A percentile compares a stretch with the other conserved stretches of the same genome.
These are phyloP conservation scores for Xylaria nigripes DNA, from an alignment of 495 filamentous ascomycete species.

Conservation along the genomic window DNA sequence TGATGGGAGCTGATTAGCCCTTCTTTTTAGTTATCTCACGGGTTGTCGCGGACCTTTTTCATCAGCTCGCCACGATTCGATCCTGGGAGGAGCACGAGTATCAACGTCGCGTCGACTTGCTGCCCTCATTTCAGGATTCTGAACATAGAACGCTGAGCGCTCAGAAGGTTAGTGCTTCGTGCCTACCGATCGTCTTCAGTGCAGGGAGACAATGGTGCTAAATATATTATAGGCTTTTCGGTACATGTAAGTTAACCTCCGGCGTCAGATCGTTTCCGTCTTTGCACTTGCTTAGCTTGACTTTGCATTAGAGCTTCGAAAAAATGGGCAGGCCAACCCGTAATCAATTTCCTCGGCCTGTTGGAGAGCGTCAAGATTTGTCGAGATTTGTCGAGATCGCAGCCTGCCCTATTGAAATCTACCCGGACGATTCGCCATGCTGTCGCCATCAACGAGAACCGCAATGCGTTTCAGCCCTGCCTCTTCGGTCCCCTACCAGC, in stretches of 20 bases:
- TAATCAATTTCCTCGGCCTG: constrained; percentile 8
- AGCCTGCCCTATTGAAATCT: constrained; percentile 6
- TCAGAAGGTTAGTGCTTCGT: not conserved
- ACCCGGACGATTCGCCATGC: constrained; percentile 10
- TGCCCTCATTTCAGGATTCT: constrained; percentile 5
- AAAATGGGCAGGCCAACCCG: constrained; percentile 4
- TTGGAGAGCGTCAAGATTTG: constrained; percentile 2
- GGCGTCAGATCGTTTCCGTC: too few relatives aligned
- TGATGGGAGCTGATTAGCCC: not conserved
- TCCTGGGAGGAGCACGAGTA: constrained; percentile 12
- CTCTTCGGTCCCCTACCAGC: constrained; percentile 11
- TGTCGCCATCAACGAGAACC: constrained; percentile 10
- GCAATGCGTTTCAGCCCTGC: constrained; percentile 8
- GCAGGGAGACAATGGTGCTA: not conserved
- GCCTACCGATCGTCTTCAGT: not conserved
- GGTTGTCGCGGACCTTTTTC: constrained; percentile 10
- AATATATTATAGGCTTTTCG: constrained; percentile 4
- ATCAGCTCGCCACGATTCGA: constrained; percentile 5
- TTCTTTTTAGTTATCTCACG: constrained; percentile 5
- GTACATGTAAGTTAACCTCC: constrained; percentile 6
- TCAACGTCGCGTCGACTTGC: not conserved
- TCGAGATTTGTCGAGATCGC: constrained; percentile 5
- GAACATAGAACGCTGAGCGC: not conserved
- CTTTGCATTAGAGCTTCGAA: constrained; percentile 3
- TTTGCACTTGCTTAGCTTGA: not conserved